Evolutionary conservation across 495 filamentous ascomycete species (phyloP).

Genomic region (Podospora pseudopauciseta): DNA sequence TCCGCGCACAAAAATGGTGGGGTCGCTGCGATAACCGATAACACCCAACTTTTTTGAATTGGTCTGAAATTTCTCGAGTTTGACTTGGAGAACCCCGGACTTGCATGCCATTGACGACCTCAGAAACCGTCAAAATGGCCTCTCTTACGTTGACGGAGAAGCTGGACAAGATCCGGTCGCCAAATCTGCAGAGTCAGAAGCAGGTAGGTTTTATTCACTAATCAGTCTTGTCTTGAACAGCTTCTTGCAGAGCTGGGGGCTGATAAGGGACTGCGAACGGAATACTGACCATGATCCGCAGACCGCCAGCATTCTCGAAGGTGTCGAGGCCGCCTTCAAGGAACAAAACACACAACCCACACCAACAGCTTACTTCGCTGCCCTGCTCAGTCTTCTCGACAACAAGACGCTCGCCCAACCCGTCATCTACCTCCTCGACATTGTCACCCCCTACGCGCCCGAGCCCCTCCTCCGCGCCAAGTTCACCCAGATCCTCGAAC

Average conservation of each 20-base stretch:
- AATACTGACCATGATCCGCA: constrained; percentile 36
- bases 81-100: constrained; percentile 16
- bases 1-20: constrained; percentile 18
- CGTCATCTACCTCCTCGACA: constrained; percentile 92
- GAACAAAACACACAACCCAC: constrained; percentile 78
- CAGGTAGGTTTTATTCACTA: constrained; percentile 55
- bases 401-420: constrained; percentile 85
- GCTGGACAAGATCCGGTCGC: constrained; percentile 92
- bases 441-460: constrained; percentile 78
- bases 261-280: not conserved
- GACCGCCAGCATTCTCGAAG: constrained; percentile 83
- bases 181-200: constrained; percentile 91
- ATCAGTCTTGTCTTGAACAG: not conserved
- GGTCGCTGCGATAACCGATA: constrained; percentile 27
- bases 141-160: constrained; percentile 76
- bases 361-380: constrained; percentile 91
- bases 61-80: constrained; percentile 27
- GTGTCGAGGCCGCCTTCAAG: constrained; percentile 86
- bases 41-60: constrained; percentile 30
- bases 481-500: constrained; percentile 86
- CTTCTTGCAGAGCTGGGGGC: not conserved
- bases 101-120: constrained; percentile 22
- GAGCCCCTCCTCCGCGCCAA: constrained; percentile 82
- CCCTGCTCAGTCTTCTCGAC: constrained; percentile 81
- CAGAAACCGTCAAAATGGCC: constrained; percentile 39